Evolutionary conservation across 371 early-diverging fungal species (phyloP).

Genomic region (Syncephalastrum contaminatum): DNA sequence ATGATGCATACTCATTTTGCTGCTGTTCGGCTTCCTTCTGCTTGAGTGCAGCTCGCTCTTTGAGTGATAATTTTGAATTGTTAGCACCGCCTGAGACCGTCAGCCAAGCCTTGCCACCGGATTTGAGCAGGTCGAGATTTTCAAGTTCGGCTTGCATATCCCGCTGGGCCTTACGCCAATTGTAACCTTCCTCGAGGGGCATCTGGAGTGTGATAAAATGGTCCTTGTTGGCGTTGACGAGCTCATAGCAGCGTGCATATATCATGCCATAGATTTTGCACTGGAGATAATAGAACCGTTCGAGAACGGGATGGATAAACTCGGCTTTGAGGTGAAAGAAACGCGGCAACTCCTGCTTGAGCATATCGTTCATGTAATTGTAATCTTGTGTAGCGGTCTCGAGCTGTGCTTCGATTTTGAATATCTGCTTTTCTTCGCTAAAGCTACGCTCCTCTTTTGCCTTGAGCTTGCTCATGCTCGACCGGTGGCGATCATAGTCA

Average conservation of each 20-base stretch:
- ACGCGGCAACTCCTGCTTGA: slow-evolving; percentile 69
- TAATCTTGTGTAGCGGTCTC: slow-evolving; percentile 78
- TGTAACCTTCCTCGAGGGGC: slow-evolving; percentile 32
- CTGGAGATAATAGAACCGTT: slow-evolving; percentile 69
- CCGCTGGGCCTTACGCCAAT: slow-evolving; percentile 30
- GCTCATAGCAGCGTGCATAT: slow-evolving; percentile 53
- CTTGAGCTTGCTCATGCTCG: slow-evolving; percentile 62
- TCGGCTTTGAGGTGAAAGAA: slow-evolving; percentile 57
- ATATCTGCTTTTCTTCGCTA: slow-evolving; percentile 73
- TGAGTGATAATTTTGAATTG: slow-evolving; percentile 36
- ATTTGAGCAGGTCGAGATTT: slow-evolving; percentile 35
- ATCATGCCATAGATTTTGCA: slow-evolving; percentile 60
- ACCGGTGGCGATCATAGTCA: slow-evolving; percentile 81
- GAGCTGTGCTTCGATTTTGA: slow-evolving; percentile 55
- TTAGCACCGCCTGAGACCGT: slow-evolving; percentile 33
- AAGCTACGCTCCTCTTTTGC: slow-evolving; percentile 65
- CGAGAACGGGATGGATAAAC: slow-evolving; percentile 77
- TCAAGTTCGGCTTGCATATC: slow-evolving; percentile 35
- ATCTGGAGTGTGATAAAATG: slow-evolving; percentile 40
- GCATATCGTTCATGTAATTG: slow-evolving; percentile 63
- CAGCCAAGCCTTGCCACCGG: slow-evolving; percentile 47
- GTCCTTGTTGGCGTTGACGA: slow-evolving; percentile 38
- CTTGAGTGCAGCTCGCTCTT: slow-evolving; percentile 39
- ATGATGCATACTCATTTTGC: no score
- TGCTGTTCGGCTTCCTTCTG: slow-evolving; percentile 11